Conservation (phyloP, 805 yeast genomes). For the Myxozyma monticola region DNA sequence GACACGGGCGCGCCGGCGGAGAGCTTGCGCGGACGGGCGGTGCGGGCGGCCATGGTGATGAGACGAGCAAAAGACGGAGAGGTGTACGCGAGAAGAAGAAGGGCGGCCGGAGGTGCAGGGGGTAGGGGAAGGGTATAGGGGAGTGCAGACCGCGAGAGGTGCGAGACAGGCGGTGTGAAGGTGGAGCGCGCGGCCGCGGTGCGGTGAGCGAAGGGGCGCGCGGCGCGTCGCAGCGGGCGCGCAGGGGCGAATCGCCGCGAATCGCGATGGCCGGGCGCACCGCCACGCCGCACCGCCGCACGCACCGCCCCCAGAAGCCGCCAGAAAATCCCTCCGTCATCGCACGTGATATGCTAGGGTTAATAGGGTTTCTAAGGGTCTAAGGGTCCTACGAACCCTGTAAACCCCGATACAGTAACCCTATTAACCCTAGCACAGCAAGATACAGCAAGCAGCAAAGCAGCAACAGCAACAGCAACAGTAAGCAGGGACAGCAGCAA, state of each 20-base stretch:
- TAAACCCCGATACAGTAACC: background rate
- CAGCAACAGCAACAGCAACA: background rate
- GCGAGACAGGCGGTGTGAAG: slow-evolving; percentile 1
- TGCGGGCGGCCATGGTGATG: background rate
- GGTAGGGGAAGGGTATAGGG: background rate
- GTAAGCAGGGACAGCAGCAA: too few species aligned
- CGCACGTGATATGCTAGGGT: background rate
- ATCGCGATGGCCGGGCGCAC: background rate
- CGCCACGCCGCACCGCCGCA: background rate
- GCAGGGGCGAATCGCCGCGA: background rate
- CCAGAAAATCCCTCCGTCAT: background rate
- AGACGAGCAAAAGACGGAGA: background rate
- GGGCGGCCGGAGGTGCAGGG: background rate
- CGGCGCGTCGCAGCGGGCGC: background rate
- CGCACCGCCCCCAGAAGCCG: slow-evolving; percentile 1
- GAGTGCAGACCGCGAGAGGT: background rate
- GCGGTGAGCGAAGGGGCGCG: background rate
- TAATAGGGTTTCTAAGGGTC: background rate
- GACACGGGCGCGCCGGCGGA: background rate
- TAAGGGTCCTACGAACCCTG: background rate
- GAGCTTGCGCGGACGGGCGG: background rate
- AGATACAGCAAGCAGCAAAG: background rate
- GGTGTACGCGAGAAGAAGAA: background rate
- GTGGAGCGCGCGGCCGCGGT: background rate
- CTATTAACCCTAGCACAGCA: background rate